phyloP scores from a whole-genome alignment of 768 basidiomycete species.

The Pleurotus citrinopileatus region DNA sequence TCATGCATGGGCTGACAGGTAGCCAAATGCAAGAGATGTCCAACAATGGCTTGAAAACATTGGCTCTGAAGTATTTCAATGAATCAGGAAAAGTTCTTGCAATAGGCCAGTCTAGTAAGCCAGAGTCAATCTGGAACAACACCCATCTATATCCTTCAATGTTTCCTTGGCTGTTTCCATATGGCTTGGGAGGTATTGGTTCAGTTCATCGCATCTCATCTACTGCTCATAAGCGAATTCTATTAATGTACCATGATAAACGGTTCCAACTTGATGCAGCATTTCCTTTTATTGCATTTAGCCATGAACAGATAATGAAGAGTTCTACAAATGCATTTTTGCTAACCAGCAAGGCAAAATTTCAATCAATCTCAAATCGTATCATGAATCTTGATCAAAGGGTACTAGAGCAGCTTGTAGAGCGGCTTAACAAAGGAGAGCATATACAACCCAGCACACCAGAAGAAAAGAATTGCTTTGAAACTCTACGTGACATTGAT shows the following conservation, averaged over 20 bases:
- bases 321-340: conserved; percentile 23
- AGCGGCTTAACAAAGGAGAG: conserved; percentile 18
- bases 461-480: conserved; percentile 31
- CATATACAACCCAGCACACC: conserved; percentile 22
- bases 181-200: conserved; percentile 30
- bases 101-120: conserved; percentile 22
- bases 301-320: conserved; percentile 1
- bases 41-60: conserved; percentile 15
- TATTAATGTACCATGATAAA: conserved; percentile 38
- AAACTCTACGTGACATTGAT: conserved; percentile 31
- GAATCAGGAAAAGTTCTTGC: conserved; percentile 13
- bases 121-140: conserved; percentile 32
- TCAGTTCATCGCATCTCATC: conserved; percentile 17
- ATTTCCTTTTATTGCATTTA: not conserved
- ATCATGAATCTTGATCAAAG: conserved; percentile 20
- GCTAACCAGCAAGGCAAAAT: conserved; percentile 21
- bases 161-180: conserved; percentile 30
- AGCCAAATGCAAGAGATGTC: conserved; percentile 14
- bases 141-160: conserved; percentile 30
- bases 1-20: conserved; percentile 22
- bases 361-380: conserved; percentile 21
- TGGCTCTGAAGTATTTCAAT: conserved; percentile 25
- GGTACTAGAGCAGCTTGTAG: conserved; percentile 17
- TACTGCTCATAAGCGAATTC: conserved; percentile 19
- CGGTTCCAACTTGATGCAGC: conserved; percentile 31